Conservation (phyloP, 2,329 filamentous ascomycete genomes). For the Leptographium wingfieldii region DNA sequence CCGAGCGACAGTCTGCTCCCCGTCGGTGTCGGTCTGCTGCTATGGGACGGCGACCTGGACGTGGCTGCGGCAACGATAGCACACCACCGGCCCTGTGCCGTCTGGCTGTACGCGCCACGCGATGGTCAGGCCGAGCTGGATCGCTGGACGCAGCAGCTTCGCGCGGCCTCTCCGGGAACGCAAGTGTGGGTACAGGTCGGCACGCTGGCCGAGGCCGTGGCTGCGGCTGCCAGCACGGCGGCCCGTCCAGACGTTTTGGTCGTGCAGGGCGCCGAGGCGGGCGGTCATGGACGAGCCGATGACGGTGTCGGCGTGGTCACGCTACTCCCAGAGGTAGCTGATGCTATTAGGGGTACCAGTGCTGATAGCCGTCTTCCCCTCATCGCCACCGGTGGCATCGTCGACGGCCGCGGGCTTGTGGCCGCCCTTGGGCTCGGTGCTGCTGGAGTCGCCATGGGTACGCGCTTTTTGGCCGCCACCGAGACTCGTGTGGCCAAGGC, state of each 20-base stretch:
- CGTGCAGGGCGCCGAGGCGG: conserved; percentile 51
- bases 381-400: conserved; percentile 48
- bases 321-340: conserved; percentile 43
- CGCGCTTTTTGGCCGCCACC: conserved; percentile 42
- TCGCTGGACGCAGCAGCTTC: conserved; percentile 20
- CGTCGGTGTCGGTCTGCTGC: conserved; percentile 51
- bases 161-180: conserved; percentile 22
- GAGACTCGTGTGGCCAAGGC: conserved; percentile 27
- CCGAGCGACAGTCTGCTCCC: conserved; percentile 22
- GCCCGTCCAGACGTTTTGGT: conserved; percentile 49
- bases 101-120: conserved; percentile 55
- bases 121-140: conserved; percentile 22
- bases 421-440: conserved; percentile 43
- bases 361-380: conserved; percentile 20
- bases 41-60: conserved; percentile 31
- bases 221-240: conserved; percentile 32
- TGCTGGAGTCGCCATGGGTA: conserved; percentile 46
- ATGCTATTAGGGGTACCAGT: conserved; percentile 23
- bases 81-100: conserved; percentile 40
- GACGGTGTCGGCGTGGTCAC: conserved; percentile 40
- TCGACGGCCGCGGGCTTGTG: conserved; percentile 40
- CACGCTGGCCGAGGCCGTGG: conserved; percentile 40
- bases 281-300: conserved; percentile 44
- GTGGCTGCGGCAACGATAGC: conserved; percentile 35
- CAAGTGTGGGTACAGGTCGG: conserved; percentile 43